Base-by-base conservation (phyloP, 495 filamentous ascomycete genomes). In the Ascobolus immersus region DNA sequence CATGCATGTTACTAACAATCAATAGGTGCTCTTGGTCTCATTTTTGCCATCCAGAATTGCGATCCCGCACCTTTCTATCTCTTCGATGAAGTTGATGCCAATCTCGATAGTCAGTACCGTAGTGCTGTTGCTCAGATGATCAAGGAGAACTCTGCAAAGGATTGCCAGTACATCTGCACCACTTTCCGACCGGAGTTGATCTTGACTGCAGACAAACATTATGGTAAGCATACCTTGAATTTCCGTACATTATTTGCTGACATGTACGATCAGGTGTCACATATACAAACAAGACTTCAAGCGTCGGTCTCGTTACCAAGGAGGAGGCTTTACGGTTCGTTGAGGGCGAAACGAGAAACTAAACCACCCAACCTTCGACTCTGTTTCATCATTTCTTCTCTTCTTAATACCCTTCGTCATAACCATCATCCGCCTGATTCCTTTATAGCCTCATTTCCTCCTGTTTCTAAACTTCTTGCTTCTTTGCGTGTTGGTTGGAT, bases 41-140 rank as follows among this genome's bases (percentile, higher is more conserved):
- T 99, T 40, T 94, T 99, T 50, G 86, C 86, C n/a, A 90, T 99
- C 52, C 86, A 99, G 47, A 76, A 80, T 42, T 90, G 86, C 45
- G 86, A 94, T 44, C 86, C 89, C 4, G 84, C 82, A 12, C 86
- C 86, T 9, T 94, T 99, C 58, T 92, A 94, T 54, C 77, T 99
- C 40, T 99, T 99, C 41, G 86, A 99, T 50, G 86, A 99, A 57
- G 91, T 99, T 47, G 86, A 99, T 52, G 86, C 86, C 49, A 94
- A 94, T 50, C 66, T 99, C 14, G 86, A 99, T 53, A 81, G 82
- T 5, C 28, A 49, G 45, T 96, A 96, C 58, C 69, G 86, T 23
- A 91, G 82, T 3, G 82, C 84, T 1, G 82, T 92, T 15, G 86
- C 86, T 4, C 62, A 73, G 39, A 77, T 93, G 61, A 61, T 96